Base-by-base conservation (phyloP, 1,284 basidiomycete genomes). In the Earliella scabrosa region DNA sequence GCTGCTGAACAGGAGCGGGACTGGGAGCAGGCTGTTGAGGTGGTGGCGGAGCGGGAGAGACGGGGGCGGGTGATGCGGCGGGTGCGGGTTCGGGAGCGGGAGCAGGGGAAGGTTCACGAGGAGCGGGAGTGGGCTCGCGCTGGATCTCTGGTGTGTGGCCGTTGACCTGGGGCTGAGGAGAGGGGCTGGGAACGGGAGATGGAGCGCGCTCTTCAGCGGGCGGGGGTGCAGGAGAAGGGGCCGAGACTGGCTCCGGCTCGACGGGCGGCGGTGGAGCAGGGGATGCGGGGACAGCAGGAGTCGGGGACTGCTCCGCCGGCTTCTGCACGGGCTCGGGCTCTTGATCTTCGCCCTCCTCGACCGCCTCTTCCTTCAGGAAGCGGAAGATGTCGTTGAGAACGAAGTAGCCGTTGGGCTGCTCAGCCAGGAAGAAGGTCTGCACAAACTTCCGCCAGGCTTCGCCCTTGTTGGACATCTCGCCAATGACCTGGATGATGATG, bases 321-420 rank as follows among this genome's bases (percentile, higher is more conserved):
- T 63, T 64, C 26, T 66, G 60, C n/a, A 66, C 61, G 34, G 51
- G 59, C 31, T 76, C 75, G 10, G 73, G 63, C 54, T 75, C 81
- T 55, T 77, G 77, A 50, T 92, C 90, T 53, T 92, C 93, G 39
- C 82, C 80, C 50, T 57, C 60, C 63, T 92, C 92, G 60, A 93
- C 90, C 35, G 86, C 81, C 68, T 98, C 96, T 77, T 98, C 96
- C 80, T 97, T 97, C 63, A 99, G 81, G 82, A 97, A 98, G 62
- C 97, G 91, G 89, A 99, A 99, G 78, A 99, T 98, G 78, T 99
- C 97, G 77, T 99, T 99, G 74, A 99, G 88, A 60, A 99, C 97
- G 75, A 95, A 99, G 82, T 98, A 99, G 45, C 97, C 97, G 69
- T 97, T 97, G 38, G 95, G 94, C 77, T 99, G 97, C 75, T 98